Evolutionary conservation across 495 filamentous ascomycete species (phyloP).

Genomic region (Hyaloscypha bicolor): DNA sequence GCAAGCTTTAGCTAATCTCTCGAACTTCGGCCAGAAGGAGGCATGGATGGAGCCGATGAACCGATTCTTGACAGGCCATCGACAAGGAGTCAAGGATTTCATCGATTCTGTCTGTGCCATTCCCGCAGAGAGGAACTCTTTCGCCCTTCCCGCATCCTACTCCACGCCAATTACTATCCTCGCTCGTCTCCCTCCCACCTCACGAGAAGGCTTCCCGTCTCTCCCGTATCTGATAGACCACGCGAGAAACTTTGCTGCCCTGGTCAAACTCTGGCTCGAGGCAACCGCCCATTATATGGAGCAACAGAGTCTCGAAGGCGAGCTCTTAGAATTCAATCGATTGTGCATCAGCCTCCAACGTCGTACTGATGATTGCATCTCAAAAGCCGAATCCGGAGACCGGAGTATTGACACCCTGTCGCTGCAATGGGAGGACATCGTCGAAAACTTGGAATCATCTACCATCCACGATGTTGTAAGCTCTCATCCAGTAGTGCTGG

Average conservation of each 20-base stretch:
- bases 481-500: not conserved
- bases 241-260: slow-evolving; percentile 81
- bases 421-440: slow-evolving; percentile 29
- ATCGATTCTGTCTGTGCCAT: slow-evolving; percentile 86
- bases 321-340: slow-evolving; percentile 71
- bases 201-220: slow-evolving; percentile 90
- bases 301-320: slow-evolving; percentile 57
- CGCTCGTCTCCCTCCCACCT: slow-evolving; percentile 75
- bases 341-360: slow-evolving; percentile 71
- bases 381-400: slow-evolving; percentile 67
- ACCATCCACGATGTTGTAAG: slow-evolving; percentile 24
- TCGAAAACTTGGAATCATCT: slow-evolving; percentile 22
- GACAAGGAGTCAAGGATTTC: slow-evolving; percentile 80
- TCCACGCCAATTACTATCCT: slow-evolving; percentile 92
- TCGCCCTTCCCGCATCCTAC: slow-evolving; percentile 80
- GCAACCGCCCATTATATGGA: slow-evolving; percentile 43
- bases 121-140: slow-evolving; percentile 64
- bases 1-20: slow-evolving; percentile 93
- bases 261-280: slow-evolving; percentile 88
- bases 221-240: slow-evolving; percentile 95
- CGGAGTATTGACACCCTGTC: slow-evolving; percentile 23
- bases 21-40: slow-evolving; percentile 92
- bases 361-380: slow-evolving; percentile 72
- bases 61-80: slow-evolving; percentile 62
- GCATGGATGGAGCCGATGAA: slow-evolving; percentile 99